Evolutionary conservation across 768 basidiomycete species (phyloP).

Genomic region (Ramaria rubella): DNA sequence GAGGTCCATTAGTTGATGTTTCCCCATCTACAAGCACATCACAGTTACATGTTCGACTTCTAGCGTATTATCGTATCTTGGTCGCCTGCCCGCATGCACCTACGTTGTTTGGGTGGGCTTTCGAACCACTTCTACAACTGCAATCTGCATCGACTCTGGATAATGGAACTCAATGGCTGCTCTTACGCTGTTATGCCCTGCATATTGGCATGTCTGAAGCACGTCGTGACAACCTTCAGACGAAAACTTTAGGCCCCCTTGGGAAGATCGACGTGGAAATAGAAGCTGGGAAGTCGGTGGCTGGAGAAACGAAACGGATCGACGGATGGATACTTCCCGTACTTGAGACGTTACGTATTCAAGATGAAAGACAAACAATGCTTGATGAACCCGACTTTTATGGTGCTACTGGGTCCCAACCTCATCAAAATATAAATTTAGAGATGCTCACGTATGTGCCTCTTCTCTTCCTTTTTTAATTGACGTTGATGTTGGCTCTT

Average conservation of each 20-base stretch:
- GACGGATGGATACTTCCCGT: constrained; percentile 84
- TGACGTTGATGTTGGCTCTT: constrained; percentile 13
- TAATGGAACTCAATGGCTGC: constrained; percentile 55
- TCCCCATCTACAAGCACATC: constrained; percentile 30
- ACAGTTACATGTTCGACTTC: constrained; percentile 61
- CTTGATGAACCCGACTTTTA: constrained; percentile 44
- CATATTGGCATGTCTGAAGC: constrained; percentile 75
- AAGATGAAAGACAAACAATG: constrained; percentile 42
- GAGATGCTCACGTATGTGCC: constrained; percentile 50
- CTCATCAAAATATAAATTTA: constrained; percentile 30
- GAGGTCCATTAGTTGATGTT: constrained; percentile 1
- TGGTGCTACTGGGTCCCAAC: constrained; percentile 30
- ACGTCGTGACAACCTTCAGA: constrained; percentile 62
- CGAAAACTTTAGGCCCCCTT: constrained; percentile 50
- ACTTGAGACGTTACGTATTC: constrained; percentile 57
- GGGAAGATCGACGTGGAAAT: constrained; percentile 57
- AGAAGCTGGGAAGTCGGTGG: constrained; percentile 44
- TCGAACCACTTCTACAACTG: constrained; percentile 36
- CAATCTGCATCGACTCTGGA: constrained; percentile 52
- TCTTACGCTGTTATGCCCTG: constrained; percentile 71
- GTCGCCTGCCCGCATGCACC: constrained; percentile 68
- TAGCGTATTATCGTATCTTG: constrained; percentile 78
- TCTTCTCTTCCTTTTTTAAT: background rate
- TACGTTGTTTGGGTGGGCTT: constrained; percentile 51
- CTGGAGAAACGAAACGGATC: constrained; percentile 38